Evolutionary conservation across 2,329 filamentous ascomycete species (phyloP), one percentile per base, ranked within the genome.

Genomic region (Esteya vermicola): DNA sequence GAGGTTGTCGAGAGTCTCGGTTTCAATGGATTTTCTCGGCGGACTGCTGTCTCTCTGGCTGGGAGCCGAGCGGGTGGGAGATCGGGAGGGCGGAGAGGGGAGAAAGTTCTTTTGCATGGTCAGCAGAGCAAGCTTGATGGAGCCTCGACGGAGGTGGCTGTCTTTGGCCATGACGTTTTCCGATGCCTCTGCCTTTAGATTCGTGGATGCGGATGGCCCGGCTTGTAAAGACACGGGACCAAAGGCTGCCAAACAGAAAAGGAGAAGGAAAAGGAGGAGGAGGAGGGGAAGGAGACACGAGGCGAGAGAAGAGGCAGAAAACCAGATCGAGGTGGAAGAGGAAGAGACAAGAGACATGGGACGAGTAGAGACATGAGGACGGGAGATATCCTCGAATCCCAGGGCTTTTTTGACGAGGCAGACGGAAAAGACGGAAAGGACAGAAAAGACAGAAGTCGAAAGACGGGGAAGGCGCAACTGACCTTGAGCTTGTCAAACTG

Each of bases 401-500:
- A n/a, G n/a, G n/a, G n/a, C n/a, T n/a, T n/a, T n/a, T n/a, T n/a
- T n/a, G n/a, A n/a, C n/a, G n/a, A n/a, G n/a, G n/a, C n/a, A n/a
- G n/a, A n/a, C n/a, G n/a, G n/a, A n/a, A n/a, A n/a, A n/a, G n/a
- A n/a, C n/a, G n/a, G n/a, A n/a, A n/a, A n/a, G n/a, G n/a, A n/a
- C n/a, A n/a, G n/a, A n/a, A n/a, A n/a, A n/a, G n/a, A n/a, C n/a
- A n/a, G n/a, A n/a, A n/a, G n/a, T n/a, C n/a, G n/a, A n/a, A n/a
- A n/a, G n/a, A n/a, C n/a, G n/a, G 38, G 41, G 37, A 42, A 43
- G 38, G 41, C 25, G 13, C 19, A 13, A 47, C 51, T 33, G 43
- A 68, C 67, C 58, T 67, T 54, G 36, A 68, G 47, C 19, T 70
- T 54, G 45, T 60, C 58, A 44, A 66, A 54, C 43, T 65, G 57